A percentile compares a stretch with the other conserved stretches of the same genome.
Evolutionary conservation across 768 basidiomycete genomes (phyloP).

Genomic region (Lactifluus pinguis): DNA sequence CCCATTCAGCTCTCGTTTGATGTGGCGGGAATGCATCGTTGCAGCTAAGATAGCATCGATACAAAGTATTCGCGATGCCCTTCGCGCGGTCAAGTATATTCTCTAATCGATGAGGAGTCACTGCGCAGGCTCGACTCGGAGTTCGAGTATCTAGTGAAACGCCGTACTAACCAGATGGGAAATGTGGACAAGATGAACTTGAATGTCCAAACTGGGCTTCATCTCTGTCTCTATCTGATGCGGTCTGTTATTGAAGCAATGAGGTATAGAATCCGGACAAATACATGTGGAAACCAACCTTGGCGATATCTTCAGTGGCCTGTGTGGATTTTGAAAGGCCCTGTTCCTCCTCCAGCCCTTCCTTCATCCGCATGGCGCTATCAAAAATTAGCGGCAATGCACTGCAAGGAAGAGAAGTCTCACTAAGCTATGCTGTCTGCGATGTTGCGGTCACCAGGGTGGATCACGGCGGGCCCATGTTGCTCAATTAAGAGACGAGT

Average conservation of each 20-base stretch:
- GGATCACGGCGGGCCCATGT: background rate
- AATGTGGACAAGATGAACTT: background rate
- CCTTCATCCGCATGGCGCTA: background rate
- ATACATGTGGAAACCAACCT: background rate
- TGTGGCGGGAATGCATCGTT: slow-evolving; percentile 2
- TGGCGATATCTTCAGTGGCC: background rate
- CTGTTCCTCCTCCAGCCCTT: background rate
- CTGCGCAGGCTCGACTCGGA: background rate
- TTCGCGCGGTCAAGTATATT: background rate
- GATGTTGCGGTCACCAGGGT: background rate
- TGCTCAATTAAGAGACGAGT: background rate
- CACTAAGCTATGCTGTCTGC: background rate
- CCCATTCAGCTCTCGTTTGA: background rate
- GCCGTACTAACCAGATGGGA: background rate
- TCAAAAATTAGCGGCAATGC: background rate
- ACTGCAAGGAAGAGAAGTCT: background rate
- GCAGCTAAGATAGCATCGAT: background rate
- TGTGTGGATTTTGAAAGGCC: background rate
- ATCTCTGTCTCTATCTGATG: background rate
- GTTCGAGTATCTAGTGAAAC: background rate
- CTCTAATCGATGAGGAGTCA: background rate
- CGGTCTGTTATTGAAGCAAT: background rate
- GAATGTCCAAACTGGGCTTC: background rate
- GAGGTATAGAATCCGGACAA: background rate
- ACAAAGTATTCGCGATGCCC: background rate